Evolutionary conservation across 805 yeast genomes (phyloP), one percentile per base, ranked within the genome.

Genomic region (Blastobotrys americana): DNA sequence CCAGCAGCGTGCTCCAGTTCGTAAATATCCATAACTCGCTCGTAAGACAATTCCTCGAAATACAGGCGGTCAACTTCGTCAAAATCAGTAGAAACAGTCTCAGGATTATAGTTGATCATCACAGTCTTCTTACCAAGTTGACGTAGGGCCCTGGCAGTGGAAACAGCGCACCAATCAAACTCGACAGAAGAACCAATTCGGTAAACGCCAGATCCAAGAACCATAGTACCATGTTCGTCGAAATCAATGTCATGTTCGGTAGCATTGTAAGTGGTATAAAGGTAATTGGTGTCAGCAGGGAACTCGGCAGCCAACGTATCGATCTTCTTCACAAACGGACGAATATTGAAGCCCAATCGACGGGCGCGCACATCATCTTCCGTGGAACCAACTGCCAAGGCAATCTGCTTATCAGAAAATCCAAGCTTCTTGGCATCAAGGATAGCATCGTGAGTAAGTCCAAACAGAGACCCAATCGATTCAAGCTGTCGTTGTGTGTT

Each of bases 101-200:
- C 98, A 49, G 98, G 98, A 72, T 90, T 90, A 70, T 90, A 90
- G 74, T 90, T 90, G 62, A 90, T 77, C 98, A 90, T 90, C 54
- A 90, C 80, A 25, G 98, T 90, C 68, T 82, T 85, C 65, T 80
- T 82, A 52, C 95, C 95, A 45, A 78, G 73, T 43, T 78, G 83
- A 66, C 98, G 80, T 58, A 90, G 78, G 37, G 97, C 88, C 64
- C 97, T 81, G 45, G 95, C 96, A 47, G 98, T 84, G 52, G 93
- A 78, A 52, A 90, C 98, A 45, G 97, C 98, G 75, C 98, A 90
- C 98, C 98, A 90, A 68, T 90, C 98, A 60, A 90, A 90, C 71
- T 93, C 98, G 44, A 90, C 98, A 25, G 97, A 88, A 1, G 97
- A 89, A 48, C 98, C 98, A 65, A 90, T 90, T 68, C 98, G 80